Evolutionary conservation across 805 yeast genomes (phyloP).

Genomic region (Wickerhamiella allomyrinae): DNA sequence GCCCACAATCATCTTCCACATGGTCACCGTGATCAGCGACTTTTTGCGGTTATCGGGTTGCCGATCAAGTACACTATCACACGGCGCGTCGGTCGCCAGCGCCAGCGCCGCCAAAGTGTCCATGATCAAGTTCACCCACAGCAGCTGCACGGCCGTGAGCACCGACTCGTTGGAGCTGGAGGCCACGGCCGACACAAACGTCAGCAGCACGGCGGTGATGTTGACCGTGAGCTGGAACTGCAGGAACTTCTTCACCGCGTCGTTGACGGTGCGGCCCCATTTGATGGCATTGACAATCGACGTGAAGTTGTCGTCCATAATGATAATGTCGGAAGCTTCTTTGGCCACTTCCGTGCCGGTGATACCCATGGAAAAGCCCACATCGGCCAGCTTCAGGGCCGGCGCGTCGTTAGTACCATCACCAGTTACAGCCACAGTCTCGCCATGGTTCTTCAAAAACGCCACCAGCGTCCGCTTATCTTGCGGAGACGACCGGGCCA

Average conservation of each 20-base stretch:
- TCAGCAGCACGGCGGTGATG: conserved; percentile 86
- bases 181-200: conserved; percentile 88
- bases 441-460: conserved; percentile 63
- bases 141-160: conserved; percentile 87
- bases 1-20: conserved; percentile 97
- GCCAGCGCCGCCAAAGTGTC: conserved; percentile 97
- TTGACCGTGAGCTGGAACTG: conserved; percentile 96
- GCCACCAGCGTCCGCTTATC: conserved; percentile 83
- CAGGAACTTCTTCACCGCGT: conserved; percentile 85
- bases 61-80: conserved; percentile 58
- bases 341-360: conserved; percentile 98
- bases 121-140: conserved; percentile 97
- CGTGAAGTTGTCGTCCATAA: conserved; percentile 87
- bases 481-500: conserved; percentile 93
- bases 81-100: conserved; percentile 93
- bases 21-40: conserved; percentile 72
- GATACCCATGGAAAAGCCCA: conserved; percentile 97
- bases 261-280: conserved; percentile 97
- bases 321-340: conserved; percentile 86
- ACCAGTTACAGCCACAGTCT: conserved; percentile 97
- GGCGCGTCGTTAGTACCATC: conserved; percentile 99
- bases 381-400: conserved; percentile 90
- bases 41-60: conserved; percentile 72
- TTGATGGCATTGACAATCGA: conserved; percentile 93
- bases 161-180: conserved; percentile 69